Conservation (phyloP, 768 basidiomycete genomes). For the Porphyrellus cyaneotinctus region DNA sequence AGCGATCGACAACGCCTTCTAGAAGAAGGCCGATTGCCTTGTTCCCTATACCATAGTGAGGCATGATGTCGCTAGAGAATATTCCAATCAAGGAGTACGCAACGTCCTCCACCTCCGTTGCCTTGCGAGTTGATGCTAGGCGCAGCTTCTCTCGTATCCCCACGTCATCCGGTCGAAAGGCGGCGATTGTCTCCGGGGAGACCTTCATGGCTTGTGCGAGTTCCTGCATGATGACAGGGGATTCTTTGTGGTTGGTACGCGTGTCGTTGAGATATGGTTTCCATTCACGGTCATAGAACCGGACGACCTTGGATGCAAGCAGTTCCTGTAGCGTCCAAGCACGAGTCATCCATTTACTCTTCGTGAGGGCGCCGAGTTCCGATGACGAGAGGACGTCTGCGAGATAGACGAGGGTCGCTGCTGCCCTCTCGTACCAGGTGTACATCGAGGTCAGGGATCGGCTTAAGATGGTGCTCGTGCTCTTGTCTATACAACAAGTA, state of each 20-base stretch:
- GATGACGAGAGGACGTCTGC: background rate
- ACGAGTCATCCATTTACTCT: background rate
- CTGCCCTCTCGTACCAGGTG: background rate
- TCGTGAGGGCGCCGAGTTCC: background rate
- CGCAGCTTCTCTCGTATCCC: conserved; percentile 7
- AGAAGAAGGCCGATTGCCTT: conserved; percentile 6
- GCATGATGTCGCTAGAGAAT: conserved; percentile 6
- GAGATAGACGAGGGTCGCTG: background rate
- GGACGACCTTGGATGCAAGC: conserved; percentile 8
- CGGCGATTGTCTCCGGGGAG: background rate
- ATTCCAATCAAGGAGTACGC: conserved; percentile 12
- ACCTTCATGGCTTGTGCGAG: conserved; percentile 5
- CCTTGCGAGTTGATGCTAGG: conserved; percentile 6
- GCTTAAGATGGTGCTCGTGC: background rate
- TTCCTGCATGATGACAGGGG: conserved; percentile 8
- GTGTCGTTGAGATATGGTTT: conserved; percentile 7
- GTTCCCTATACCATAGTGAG: background rate
- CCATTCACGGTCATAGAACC: conserved; percentile 10
- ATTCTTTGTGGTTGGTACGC: conserved; percentile 7
- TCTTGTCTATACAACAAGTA: background rate
- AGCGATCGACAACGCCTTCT: conserved; percentile 2
- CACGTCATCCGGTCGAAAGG: conserved; percentile 1
- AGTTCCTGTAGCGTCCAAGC: background rate
- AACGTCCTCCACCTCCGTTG: conserved; percentile 3
- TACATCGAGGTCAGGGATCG: background rate